phyloP scores from a whole-genome alignment of 2,329 filamentous ascomycete species.

The Xylaria sp. region DNA sequence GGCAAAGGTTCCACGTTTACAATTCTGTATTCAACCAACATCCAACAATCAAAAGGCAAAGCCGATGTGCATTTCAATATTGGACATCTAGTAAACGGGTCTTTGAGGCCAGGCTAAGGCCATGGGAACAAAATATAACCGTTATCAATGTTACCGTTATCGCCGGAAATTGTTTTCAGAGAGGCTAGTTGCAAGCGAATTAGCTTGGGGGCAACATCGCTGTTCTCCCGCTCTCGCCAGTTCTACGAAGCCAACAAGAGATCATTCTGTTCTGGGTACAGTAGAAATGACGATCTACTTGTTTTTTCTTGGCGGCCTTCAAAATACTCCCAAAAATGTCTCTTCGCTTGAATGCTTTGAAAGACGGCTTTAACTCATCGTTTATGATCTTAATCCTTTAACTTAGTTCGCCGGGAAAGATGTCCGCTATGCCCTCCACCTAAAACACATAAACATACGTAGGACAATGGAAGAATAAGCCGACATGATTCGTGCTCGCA shows the following conservation, averaged over 20 bases:
- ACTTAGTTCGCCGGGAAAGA: no score
- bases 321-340: neutral
- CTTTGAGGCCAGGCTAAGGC: neutral
- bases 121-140: neutral
- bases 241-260: neutral
- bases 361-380: neutral
- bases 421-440: neutral
- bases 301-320: neutral
- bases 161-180: neutral
- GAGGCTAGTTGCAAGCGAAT: neutral
- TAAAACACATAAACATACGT: neutral
- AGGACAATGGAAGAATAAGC: neutral
- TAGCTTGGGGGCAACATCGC: no score
- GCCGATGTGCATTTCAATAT: neutral
- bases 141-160: neutral
- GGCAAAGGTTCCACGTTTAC: neutral
- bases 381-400: neutral
- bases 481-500: neutral
- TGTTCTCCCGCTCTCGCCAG: neutral
- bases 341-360: neutral
- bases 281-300: neutral
- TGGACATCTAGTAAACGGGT: neutral
- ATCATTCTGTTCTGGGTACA: neutral
- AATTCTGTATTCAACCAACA: neutral
- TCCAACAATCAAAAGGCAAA: no score